Evolutionary conservation across 1,284 basidiomycete genomes (phyloP).

Genomic region (Xanthoconium separans): DNA sequence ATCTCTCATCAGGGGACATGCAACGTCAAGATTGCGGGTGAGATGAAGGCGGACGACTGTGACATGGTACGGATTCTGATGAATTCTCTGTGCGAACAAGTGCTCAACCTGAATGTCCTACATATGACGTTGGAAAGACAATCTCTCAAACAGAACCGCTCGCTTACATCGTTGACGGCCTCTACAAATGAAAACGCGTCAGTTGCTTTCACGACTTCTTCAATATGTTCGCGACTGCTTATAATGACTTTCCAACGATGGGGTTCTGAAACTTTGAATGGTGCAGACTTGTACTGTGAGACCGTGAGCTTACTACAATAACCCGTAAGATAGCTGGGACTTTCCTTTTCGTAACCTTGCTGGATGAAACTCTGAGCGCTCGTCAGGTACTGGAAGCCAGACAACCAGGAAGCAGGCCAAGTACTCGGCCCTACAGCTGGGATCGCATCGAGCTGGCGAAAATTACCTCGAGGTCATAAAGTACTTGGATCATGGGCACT

Average conservation of each 20-base stretch:
- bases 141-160: background rate
- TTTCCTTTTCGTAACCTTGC: conserved; percentile 21
- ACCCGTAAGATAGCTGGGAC: background rate
- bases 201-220: conserved; percentile 40
- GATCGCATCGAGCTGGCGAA: conserved; percentile 14
- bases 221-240: conserved; percentile 33
- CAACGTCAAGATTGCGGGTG: conserved; percentile 28
- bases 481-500: background rate
- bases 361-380: conserved; percentile 10
- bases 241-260: conserved; percentile 43
- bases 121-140: background rate
- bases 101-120: conserved; percentile 24
- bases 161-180: conserved; percentile 35
- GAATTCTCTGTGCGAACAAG: conserved; percentile 28
- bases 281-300: conserved; percentile 18
- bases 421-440: conserved; percentile 16
- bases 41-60: conserved; percentile 27
- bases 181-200: conserved; percentile 39
- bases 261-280: conserved; percentile 42
- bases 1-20: conserved; percentile 31
- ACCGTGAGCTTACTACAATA: too few relatives aligned
- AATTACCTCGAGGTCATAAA: background rate
- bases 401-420: conserved; percentile 18
- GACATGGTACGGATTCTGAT: conserved; percentile 29
- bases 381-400: conserved; percentile 5